phyloP scores from a whole-genome alignment of 2,329 filamentous ascomycete species.

The Drechmeria coniospora region DNA sequence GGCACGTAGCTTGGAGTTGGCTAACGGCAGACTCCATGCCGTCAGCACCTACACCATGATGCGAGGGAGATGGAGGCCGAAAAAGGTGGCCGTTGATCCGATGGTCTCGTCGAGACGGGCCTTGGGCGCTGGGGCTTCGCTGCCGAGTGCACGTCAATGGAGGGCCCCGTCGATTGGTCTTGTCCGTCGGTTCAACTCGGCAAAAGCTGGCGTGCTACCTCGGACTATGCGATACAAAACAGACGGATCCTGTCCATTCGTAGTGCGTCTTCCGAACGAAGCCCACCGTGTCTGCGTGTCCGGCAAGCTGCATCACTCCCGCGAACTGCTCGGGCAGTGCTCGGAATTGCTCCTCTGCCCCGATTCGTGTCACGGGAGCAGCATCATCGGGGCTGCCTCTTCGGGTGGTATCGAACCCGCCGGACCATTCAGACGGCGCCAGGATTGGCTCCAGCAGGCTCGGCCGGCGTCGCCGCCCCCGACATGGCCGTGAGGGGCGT shows the following conservation, averaged over 20 bases:
- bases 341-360: slow-evolving; percentile 11
- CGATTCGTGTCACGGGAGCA: not conserved
- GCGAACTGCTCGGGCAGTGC: slow-evolving; percentile 8
- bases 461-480: slow-evolving; percentile 1
- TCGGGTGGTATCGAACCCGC: not conserved
- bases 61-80: too few relatives aligned
- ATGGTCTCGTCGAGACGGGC: too few relatives aligned
- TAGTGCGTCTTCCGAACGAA: too few relatives aligned
- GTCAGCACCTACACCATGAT: too few relatives aligned
- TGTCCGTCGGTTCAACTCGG: not conserved
- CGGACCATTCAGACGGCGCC: slow-evolving; percentile 5
- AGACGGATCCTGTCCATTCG: not conserved
- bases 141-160: too few relatives aligned
- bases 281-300: too few relatives aligned
- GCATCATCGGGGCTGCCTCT: not conserved
- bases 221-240: not conserved
- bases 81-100: too few relatives aligned
- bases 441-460: slow-evolving; percentile 4
- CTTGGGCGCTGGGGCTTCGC: too few relatives aligned
- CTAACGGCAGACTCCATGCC: too few relatives aligned
- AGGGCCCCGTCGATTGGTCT: too few relatives aligned
- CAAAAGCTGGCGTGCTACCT: not conserved
- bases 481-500: too few relatives aligned
- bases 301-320: slow-evolving; percentile 2
- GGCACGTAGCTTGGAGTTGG: too few relatives aligned